Percentiles rank a stretch among this genome's conserved stretches.
phyloP scores from a whole-genome alignment of 495 filamentous ascomycete species.

The Neurospora tetraspora region DNA sequence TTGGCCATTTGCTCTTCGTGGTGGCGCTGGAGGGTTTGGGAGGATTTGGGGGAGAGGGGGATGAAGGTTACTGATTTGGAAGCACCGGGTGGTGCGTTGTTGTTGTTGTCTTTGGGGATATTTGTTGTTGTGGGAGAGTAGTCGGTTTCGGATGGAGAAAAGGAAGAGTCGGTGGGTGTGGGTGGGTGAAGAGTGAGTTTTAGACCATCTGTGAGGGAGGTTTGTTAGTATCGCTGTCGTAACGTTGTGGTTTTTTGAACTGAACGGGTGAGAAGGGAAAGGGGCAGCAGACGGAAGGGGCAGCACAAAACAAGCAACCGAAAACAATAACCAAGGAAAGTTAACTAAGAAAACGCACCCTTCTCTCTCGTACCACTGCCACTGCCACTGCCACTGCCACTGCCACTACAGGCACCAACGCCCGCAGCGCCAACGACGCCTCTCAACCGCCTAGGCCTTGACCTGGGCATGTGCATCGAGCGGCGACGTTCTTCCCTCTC shows the following conservation, averaged over 20 bases:
- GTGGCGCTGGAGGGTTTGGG: conserved; percentile 27
- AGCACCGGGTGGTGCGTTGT: conserved; percentile 1
- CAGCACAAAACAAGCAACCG: not conserved
- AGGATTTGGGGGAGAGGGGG: conserved; percentile 34
- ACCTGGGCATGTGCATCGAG: not conserved
- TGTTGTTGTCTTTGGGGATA: conserved; percentile 1
- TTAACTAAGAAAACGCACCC: not conserved
- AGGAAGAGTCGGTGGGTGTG: not conserved
- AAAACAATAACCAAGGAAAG: not conserved
- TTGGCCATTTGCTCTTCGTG: conserved; percentile 14
- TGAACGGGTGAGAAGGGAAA: not conserved
- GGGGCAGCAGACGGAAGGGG: not conserved
- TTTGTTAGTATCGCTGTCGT: conserved; percentile 1
- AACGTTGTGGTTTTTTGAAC: not conserved
- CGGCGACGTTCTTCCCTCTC: conserved; percentile 10
- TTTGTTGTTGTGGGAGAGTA: not conserved
- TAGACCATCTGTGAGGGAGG: conserved; percentile 29
- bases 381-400: not conserved
- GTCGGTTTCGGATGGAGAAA: not conserved
- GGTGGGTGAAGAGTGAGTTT: conserved; percentile 2
- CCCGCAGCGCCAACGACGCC: not conserved
- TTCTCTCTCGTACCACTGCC: not conserved
- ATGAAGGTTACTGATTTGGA: conserved; percentile 33
- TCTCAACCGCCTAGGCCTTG: not conserved
- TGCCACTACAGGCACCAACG: not conserved